Percentiles rank a stretch among this genome's conserved stretches.
Conservation (phyloP, 106 monocot genomes). For the Dendrobium catenatum region DNA sequence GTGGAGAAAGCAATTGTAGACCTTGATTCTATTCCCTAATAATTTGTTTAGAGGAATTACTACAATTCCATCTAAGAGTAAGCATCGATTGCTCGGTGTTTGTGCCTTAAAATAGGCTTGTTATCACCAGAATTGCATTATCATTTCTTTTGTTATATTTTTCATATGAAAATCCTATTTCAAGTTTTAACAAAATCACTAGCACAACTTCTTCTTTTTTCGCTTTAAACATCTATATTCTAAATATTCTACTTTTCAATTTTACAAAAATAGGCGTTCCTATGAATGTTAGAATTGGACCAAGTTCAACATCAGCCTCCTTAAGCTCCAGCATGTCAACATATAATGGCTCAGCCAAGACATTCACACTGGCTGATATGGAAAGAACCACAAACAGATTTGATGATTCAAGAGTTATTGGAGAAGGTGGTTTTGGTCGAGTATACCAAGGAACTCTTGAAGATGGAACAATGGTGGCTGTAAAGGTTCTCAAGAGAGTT, state of each 20-base stretch:
- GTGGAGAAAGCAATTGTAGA: too few species aligned
- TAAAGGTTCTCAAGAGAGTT: slow-evolving; percentile 83
- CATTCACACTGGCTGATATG: slow-evolving; percentile 59
- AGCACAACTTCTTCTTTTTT: not conserved
- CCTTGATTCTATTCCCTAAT: too few species aligned
- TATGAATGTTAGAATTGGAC: slow-evolving; percentile 26
- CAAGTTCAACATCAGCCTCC: slow-evolving; percentile 50
- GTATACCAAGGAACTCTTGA: slow-evolving; percentile 69
- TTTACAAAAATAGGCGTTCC: slow-evolving; percentile 10
- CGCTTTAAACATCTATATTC: not conserved
- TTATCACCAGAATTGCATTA: not conserved
- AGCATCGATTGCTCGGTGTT: not conserved
- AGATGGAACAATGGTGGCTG: slow-evolving; percentile 57
- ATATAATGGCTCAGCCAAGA: slow-evolving; percentile 51
- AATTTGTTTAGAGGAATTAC: not conserved
- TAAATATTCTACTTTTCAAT: not conserved
- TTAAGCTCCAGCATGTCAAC: slow-evolving; percentile 55
- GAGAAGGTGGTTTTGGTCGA: slow-evolving; percentile 91
- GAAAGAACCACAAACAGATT: slow-evolving; percentile 64
- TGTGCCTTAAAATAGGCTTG: not conserved
- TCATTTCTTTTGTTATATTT: not conserved
- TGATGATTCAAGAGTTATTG: slow-evolving; percentile 52
- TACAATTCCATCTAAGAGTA: not conserved
- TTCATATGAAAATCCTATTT: not conserved
- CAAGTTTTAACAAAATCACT: not conserved